Conservation (phyloP, 495 filamentous ascomycete genomes). For the Durotheca rogersii region DNA sequence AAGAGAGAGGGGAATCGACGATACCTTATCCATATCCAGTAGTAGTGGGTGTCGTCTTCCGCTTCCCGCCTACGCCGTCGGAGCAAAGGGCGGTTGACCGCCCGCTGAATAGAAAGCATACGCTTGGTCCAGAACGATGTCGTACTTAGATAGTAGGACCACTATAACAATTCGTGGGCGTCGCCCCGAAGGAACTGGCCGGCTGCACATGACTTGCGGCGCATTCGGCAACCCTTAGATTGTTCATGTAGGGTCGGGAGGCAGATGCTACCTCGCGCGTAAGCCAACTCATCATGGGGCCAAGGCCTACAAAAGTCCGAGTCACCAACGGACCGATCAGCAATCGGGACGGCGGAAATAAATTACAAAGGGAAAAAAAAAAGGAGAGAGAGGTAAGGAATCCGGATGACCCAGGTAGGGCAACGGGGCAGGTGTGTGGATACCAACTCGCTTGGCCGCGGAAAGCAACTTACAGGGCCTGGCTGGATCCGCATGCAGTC, state of each 20-base stretch:
- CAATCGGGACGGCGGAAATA: constrained; percentile 17
- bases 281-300: constrained; percentile 29
- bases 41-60: too few relatives aligned
- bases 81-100: too few relatives aligned
- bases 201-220: constrained; percentile 29
- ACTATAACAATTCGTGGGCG: neutral
- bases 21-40: too few relatives aligned
- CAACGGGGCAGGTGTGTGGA: constrained; percentile 23
- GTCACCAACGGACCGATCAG: constrained; percentile 25
- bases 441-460: constrained; percentile 4
- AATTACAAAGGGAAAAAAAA: too few relatives aligned
- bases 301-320: constrained; percentile 18
- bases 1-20: too few relatives aligned
- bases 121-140: too few relatives aligned
- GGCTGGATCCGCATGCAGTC: constrained; percentile 31
- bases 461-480: constrained; percentile 22
- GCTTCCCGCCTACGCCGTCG: too few relatives aligned
- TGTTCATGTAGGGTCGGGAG: constrained; percentile 24
- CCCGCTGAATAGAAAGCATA: too few relatives aligned
- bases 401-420: too few relatives aligned
- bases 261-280: constrained; percentile 27
- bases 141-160: neutral
- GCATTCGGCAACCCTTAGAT: constrained; percentile 15
- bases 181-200: constrained; percentile 2
- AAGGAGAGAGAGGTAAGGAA: constrained; percentile 5